phyloP scores from a whole-genome alignment of 495 filamentous ascomycete genomes.

The Tuber microsphaerosporum region DNA sequence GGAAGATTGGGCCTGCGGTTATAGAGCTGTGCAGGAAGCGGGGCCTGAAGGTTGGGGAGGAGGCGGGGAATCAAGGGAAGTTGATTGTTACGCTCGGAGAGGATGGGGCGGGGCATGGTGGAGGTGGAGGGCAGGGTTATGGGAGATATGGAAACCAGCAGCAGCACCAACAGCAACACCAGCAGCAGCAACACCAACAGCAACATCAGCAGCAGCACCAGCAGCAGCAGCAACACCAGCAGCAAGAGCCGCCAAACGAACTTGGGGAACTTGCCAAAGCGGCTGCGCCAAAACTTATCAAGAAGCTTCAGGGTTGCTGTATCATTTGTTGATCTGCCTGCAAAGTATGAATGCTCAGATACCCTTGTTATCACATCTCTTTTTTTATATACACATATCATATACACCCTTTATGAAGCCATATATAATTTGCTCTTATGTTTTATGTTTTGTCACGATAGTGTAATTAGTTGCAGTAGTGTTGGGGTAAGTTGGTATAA shows the following conservation, averaged over 20 bases:
- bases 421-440: background rate
- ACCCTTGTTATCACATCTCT: background rate
- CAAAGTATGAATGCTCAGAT: background rate
- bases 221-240: background rate
- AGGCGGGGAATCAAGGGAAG: slow-evolving; percentile 71
- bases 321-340: slow-evolving; percentile 11
- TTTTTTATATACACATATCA: background rate
- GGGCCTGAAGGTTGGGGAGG: slow-evolving; percentile 71
- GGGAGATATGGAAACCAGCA: slow-evolving; percentile 16
- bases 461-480: background rate
- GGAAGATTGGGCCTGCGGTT: slow-evolving; percentile 87
- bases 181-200: slow-evolving; percentile 12
- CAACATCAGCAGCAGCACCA: slow-evolving; percentile 27
- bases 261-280: slow-evolving; percentile 17
- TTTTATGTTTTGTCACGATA: background rate
- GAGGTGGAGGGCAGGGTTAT: background rate
- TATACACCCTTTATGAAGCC: background rate
- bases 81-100: slow-evolving; percentile 45
- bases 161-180: slow-evolving; percentile 10
- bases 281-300: slow-evolving; percentile 20
- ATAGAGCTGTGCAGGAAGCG: slow-evolving; percentile 76
- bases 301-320: slow-evolving; percentile 32
- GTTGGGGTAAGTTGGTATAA: background rate
- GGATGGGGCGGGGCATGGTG: slow-evolving; percentile 3
- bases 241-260: slow-evolving; percentile 20